phyloP scores from a whole-genome alignment of 1,139 yeast genomes.

The Chernovozyma sophiae-reginae region DNA sequence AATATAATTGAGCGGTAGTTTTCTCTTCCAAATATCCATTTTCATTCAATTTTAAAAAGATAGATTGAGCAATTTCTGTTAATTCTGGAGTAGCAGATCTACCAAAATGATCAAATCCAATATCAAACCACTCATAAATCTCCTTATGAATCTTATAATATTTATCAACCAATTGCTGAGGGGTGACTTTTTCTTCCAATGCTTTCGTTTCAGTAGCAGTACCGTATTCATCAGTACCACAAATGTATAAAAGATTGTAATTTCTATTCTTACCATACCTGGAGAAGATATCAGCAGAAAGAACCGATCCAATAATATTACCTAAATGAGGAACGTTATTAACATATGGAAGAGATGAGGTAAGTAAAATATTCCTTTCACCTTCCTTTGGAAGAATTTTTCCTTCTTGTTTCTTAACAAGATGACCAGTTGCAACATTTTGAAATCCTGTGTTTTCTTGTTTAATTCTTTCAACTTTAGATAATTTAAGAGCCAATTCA shows the following conservation, averaged over 20 bases:
- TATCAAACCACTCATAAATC: constrained; percentile 95
- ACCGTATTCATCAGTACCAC: constrained; percentile 99
- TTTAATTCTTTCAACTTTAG: constrained; percentile 43
- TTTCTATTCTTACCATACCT: constrained; percentile 88
- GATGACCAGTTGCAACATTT: constrained; percentile 40
- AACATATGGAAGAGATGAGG: constrained; percentile 96
- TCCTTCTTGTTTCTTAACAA: constrained; percentile 32
- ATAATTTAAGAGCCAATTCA: constrained; percentile 30
- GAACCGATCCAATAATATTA: constrained; percentile 90
- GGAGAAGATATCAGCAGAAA: constrained; percentile 91
- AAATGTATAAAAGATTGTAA: constrained; percentile 76
- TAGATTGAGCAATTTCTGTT: constrained; percentile 94
- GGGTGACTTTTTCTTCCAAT: constrained; percentile 85
- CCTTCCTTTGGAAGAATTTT: constrained; percentile 54
- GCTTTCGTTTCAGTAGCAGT: constrained; percentile 99
- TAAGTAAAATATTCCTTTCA: constrained; percentile 78
- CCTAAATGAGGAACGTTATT: constrained; percentile 98
- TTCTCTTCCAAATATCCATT: constrained; percentile 83
- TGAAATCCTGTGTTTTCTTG: constrained; percentile 56
- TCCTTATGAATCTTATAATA: constrained; percentile 82
- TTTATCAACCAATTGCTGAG: constrained; percentile 84
- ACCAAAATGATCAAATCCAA: constrained; percentile 92
- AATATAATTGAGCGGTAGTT: constrained; percentile 83
- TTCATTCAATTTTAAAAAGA: constrained; percentile 67
- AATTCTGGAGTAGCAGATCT: constrained; percentile 91